phyloP scores from a whole-genome alignment of 108 stramenopile species.

The Pseudonitzschia multistriata region DNA sequence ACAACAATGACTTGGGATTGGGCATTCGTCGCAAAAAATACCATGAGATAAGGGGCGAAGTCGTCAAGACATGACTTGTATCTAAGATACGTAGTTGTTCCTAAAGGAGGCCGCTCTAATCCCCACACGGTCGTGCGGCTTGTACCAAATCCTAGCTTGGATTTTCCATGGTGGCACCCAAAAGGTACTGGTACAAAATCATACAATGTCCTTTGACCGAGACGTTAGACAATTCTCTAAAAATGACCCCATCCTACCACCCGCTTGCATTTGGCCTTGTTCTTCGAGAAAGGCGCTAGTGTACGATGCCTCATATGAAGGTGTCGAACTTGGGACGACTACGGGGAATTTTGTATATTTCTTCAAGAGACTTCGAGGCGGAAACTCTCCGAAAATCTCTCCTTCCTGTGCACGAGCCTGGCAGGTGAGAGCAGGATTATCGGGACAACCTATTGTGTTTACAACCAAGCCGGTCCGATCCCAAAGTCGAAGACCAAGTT shows the following conservation, averaged over 20 bases:
- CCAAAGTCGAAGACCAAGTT: constrained; percentile 59
- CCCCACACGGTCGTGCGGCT: constrained; percentile 79
- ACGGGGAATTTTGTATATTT: constrained; percentile 79
- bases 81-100: constrained; percentile 59
- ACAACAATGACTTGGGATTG: constrained; percentile 66
- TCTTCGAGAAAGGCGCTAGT: constrained; percentile 46
- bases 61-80: constrained; percentile 51
- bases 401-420: constrained; percentile 89
- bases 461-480: constrained; percentile 77
- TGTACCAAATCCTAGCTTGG: constrained; percentile 63
- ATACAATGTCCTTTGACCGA: constrained; percentile 67
- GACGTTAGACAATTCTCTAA: constrained; percentile 44
- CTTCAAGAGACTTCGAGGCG: constrained; percentile 61
- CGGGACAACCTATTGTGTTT: constrained; percentile 69
- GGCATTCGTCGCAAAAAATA: constrained; percentile 80
- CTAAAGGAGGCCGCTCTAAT: constrained; percentile 77
- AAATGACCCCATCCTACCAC: constrained; percentile 25
- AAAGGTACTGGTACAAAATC: constrained; percentile 58
- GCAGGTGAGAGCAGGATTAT: constrained; percentile 76
- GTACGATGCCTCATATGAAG: constrained; percentile 73
- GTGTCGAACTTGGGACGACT: constrained; percentile 78
- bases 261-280: constrained; percentile 25
- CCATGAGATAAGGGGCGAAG: constrained; percentile 54
- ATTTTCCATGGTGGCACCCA: constrained; percentile 58
- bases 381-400: constrained; percentile 88